Base-by-base conservation (phyloP, 345 rosid species). In the Excoecaria agallocha region DNA sequence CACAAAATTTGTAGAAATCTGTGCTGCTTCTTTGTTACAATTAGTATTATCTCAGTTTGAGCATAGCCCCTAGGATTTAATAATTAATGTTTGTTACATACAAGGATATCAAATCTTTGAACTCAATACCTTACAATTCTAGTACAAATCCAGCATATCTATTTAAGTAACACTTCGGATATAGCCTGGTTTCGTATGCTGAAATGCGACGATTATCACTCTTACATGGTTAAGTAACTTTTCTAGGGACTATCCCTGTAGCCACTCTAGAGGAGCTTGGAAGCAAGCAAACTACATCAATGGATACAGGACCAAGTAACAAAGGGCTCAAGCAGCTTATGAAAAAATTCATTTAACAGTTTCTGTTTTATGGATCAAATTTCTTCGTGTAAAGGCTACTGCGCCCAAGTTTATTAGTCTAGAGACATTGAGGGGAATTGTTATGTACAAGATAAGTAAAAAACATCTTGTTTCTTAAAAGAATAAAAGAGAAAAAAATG, bases 381-480 rank as follows among this genome's bases (percentile, higher is more conserved):
- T 54, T 57, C 64, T 73, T 52, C 71, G 24, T n/a, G 70, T 66
- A 37, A 46, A 71, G 58, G 72, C 71, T 41, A 71, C 51, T 13
- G 72, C 43, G 41, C 41, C 79, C 0, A 76, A 66, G 63, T 70
- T 87, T 85, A 85, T 85, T 84, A 62, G 41, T 70, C 78, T 68
- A 59, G 46, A 63, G 52, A 77, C 74, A 67, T 50, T 57, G 58
- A 81, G 60, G 72, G 57, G 63, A 61, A 62, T 71, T 72, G 76
- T 61, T 79, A 79, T 83, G 76, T 79, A 84, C 85, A 81, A 61
- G 16, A 50, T 49, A 56, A 70, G 64, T 8, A 43, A 45, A 67
- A 52, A 46, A 35, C 38, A 69, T 52, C 13, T 25, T 52, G 60
- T 37, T 49, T 59, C 37, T 13, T 19, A 20, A 12, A 54, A 63